Base-by-base conservation (phyloP, 1,284 basidiomycete species). In the Malassezia obtusa region DNA sequence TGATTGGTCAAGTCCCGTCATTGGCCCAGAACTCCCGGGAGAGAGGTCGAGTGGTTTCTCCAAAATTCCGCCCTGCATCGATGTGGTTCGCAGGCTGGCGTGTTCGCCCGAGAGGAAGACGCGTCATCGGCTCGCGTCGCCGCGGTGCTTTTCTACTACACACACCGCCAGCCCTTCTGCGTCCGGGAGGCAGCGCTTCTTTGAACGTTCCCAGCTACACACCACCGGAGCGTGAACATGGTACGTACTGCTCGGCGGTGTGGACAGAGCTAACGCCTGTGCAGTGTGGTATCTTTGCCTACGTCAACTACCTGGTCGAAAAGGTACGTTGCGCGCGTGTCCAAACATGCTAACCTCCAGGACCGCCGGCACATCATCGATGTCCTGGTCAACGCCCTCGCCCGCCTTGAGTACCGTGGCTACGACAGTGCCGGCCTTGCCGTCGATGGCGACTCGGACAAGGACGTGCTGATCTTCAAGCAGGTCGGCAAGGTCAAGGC, bases 401-500 rank as follows among this genome's bases (percentile, higher is more conserved):
- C 87, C 45, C 85, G 94, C 59, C 84, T 96, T 68, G 94, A 99
- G 76, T 99, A 99, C 78, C 86, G 94, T 75, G 91, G 94, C 46
- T 96, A 99, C 75, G 94, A 99, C 77, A 90, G 87, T 68, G 94
- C 94, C 11, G 80, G 91, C 75, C 82, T 98, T 61, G 88, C 87
- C 61, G 83, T 96, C 65, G 94, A 99, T 73, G 92, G 91, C 32
- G 91, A 98, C 80, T 82, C 84, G 65, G 78, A 84, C 6, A 82
- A 82, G 43, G 80, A 74, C 35, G 79, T 87, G 55, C 68, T 88
- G 57, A 88, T 85, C 78, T 98, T 92, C 84, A 98, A 96, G 80
- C 87, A 94, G 77, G 92, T 98, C 50, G 94, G 94, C 77, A 99
- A 99, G 77, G 94, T 99, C 59, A 85, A 86, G 45, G 85, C 86